phyloP scores from a whole-genome alignment of 2,329 filamentous ascomycete genomes.

The Tolypocladium album region DNA sequence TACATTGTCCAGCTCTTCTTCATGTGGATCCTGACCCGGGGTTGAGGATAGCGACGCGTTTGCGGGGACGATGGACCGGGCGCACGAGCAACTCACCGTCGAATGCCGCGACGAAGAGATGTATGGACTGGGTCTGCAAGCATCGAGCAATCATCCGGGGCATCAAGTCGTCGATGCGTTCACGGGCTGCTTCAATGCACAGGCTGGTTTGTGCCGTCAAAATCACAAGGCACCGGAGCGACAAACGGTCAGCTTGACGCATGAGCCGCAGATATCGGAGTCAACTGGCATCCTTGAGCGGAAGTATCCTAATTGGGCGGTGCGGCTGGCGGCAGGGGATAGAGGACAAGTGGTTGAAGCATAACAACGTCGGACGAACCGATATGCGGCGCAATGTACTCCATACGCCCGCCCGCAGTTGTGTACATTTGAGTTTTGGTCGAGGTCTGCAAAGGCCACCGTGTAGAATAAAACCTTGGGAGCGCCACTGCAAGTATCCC shows the following conservation, averaged over 20 bases:
- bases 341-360: neutral
- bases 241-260: neutral
- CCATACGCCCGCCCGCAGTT: neutral
- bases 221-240: no score
- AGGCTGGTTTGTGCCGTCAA: neutral
- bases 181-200: neutral
- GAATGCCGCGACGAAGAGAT: neutral
- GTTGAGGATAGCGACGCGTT: slow-evolving; percentile 14
- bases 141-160: neutral
- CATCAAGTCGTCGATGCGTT: neutral
- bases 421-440: neutral
- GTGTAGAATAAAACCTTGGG: neutral
- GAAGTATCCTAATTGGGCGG: no score
- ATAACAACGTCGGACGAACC: neutral
- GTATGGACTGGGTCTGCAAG: neutral
- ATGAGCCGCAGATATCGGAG: neutral
- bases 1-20: slow-evolving; percentile 90
- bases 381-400: neutral
- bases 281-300: neutral
- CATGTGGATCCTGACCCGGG: slow-evolving; percentile 65
- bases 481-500: neutral
- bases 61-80: neutral
- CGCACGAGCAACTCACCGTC: neutral
- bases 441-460: neutral
- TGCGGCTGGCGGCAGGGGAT: neutral